Conservation (phyloP, 352 stramenopile genomes). For the Globisporangium spiculum region DNA sequence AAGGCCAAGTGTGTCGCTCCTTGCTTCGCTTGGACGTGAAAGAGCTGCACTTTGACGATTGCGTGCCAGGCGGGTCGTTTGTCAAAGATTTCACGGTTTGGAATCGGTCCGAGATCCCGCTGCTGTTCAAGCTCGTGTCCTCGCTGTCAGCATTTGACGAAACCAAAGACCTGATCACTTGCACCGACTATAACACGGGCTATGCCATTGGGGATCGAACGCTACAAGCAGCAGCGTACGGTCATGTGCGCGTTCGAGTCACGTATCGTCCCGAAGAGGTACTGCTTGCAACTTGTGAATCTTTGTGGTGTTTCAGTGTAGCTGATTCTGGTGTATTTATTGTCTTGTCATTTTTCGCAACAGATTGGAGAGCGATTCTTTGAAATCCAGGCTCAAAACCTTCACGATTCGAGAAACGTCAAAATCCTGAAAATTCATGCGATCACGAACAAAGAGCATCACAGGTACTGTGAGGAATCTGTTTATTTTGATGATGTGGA, state of each 20-base stretch:
- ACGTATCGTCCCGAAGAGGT: slow-evolving; percentile 83
- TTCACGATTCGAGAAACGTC: slow-evolving; percentile 82
- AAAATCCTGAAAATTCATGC: slow-evolving; percentile 86
- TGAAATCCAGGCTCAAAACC: slow-evolving; percentile 84
- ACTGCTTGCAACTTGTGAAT: not conserved
- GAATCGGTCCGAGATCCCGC: slow-evolving; percentile 87
- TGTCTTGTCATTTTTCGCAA: slow-evolving; percentile 8
- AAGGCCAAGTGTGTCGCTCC: slow-evolving; percentile 82
- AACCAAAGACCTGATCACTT: slow-evolving; percentile 69
- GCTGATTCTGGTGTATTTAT: not conserved
- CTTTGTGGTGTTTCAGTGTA: not conserved
- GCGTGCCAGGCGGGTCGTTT: slow-evolving; percentile 80
- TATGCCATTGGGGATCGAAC: slow-evolving; percentile 82
- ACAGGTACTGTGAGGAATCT: slow-evolving; percentile 43
- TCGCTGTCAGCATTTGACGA: slow-evolving; percentile 65
- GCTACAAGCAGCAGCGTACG: slow-evolving; percentile 77
- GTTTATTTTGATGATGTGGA: not conserved
- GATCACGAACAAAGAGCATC: slow-evolving; percentile 87
- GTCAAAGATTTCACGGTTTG: slow-evolving; percentile 90
- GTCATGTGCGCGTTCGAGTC: slow-evolving; percentile 82
- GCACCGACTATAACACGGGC: slow-evolving; percentile 85
- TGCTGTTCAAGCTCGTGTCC: slow-evolving; percentile 83
- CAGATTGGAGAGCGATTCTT: slow-evolving; percentile 85
- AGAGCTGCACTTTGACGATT: slow-evolving; percentile 89
- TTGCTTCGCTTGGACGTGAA: slow-evolving; percentile 83